phyloP scores from a whole-genome alignment of 441 rosid genomes.

The Mallotus japonicus region DNA sequence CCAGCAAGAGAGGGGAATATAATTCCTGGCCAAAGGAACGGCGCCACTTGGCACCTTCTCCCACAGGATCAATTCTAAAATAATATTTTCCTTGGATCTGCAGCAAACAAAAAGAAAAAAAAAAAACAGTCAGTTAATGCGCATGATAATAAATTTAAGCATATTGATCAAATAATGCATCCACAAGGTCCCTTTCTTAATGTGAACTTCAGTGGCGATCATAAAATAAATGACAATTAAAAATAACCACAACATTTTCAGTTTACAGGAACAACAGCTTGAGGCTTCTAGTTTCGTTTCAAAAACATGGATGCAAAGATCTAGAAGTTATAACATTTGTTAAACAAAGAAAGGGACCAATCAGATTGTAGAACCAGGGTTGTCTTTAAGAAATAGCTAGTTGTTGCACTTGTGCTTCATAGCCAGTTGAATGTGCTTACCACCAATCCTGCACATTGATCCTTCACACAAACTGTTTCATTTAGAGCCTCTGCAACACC shows the following conservation, averaged over 20 bases:
- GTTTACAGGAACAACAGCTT: not conserved
- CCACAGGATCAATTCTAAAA: conserved; percentile 47
- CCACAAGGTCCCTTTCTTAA: not conserved
- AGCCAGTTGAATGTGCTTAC: conserved; percentile 40
- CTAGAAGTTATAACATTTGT: not conserved
- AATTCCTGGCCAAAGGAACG: conserved; percentile 58
- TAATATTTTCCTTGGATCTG: conserved; percentile 57
- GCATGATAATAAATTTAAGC: not conserved
- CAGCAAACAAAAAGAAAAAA: conserved; percentile 10
- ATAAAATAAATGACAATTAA: not conserved
- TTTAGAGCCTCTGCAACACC: conserved; percentile 92
- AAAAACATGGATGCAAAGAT: conserved; percentile 2
- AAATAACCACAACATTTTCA: not conserved
- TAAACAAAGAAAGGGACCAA: conserved; percentile 2
- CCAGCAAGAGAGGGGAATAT: conserved; percentile 57
- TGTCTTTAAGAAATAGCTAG: not conserved
- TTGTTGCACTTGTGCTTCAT: not conserved
- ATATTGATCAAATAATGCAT: not conserved
- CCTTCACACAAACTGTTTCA: conserved; percentile 75
- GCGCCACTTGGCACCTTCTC: conserved; percentile 68
- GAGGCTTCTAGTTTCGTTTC: conserved; percentile 8
- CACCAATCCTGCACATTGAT: conserved; percentile 72
- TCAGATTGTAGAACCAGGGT: not conserved
- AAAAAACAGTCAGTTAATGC: not conserved
- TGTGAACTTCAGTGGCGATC: not conserved